phyloP scores from a whole-genome alignment of 371 early-diverging fungal genomes.

The Thermomucor indicae-seudaticae region DNA sequence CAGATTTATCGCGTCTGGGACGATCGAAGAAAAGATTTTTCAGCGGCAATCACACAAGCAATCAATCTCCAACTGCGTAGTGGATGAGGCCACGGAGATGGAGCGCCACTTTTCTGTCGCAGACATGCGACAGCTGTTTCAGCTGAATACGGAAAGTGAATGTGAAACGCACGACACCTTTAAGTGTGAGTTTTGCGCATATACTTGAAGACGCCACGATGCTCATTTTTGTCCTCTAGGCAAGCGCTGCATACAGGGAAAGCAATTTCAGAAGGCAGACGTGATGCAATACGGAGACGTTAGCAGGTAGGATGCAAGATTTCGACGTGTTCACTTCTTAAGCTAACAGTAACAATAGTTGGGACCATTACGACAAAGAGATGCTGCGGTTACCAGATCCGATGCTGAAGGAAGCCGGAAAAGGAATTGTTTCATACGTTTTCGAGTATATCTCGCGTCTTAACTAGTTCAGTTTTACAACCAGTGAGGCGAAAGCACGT shows the following conservation, averaged over 20 bases:
- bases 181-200: slow-evolving; percentile 62
- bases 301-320: slow-evolving; percentile 51
- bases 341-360: slow-evolving; percentile 35
- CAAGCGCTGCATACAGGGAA: slow-evolving; percentile 75
- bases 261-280: slow-evolving; percentile 71
- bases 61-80: slow-evolving; percentile 88
- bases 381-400: slow-evolving; percentile 67
- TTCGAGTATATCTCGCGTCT: slow-evolving; percentile 87
- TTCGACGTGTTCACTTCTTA: neutral
- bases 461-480: slow-evolving; percentile 17
- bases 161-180: slow-evolving; percentile 96
- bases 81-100: slow-evolving; percentile 89
- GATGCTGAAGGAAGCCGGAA: slow-evolving; percentile 71
- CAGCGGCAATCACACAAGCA: slow-evolving; percentile 90
- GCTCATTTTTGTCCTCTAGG: neutral
- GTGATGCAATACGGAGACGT: slow-evolving; percentile 72
- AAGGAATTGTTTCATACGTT: slow-evolving; percentile 77
- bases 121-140: slow-evolving; percentile 86
- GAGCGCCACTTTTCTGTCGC: slow-evolving; percentile 93
- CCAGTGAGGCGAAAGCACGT: too few species aligned
- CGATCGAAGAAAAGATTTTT: slow-evolving; percentile 98
- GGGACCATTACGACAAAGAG: slow-evolving; percentile 86
- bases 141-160: slow-evolving; percentile 67
- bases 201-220: neutral
- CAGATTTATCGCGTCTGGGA: slow-evolving; percentile 92